These are phyloP conservation scores for Garcia nutans DNA, from an alignment of 345 rosid genomes.

Conservation along the genomic window DNA sequence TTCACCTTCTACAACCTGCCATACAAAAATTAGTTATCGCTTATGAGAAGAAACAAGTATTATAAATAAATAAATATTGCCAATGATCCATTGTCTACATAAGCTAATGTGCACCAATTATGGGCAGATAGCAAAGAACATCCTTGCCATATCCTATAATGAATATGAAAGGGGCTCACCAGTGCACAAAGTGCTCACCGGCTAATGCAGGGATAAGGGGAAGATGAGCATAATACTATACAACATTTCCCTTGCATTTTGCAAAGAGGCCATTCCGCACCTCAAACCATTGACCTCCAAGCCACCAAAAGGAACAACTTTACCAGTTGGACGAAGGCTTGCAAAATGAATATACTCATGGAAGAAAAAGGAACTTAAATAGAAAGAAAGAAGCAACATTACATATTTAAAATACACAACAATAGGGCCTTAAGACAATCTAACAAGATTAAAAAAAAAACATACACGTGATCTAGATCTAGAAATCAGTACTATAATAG, in stretches of 20 bases:
- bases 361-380: background rate
- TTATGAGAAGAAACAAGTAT: background rate
- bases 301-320: too few relatives aligned
- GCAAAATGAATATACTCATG: background rate
- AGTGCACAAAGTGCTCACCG: too few relatives aligned
- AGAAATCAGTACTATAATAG: background rate
- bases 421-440: background rate
- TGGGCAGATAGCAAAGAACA: background rate
- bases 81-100: background rate
- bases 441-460: background rate
- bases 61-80: background rate
- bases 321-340: too few relatives aligned
- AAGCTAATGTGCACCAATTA: background rate
- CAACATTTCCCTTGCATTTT: too few relatives aligned
- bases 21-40: background rate
- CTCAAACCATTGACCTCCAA: too few relatives aligned
- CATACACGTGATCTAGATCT: background rate
- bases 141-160: background rate
- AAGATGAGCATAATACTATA: too few relatives aligned
- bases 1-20: conserved; percentile 57
- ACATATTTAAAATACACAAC: background rate
- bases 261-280: too few relatives aligned
- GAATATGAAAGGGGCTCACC: too few relatives aligned
- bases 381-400: background rate
- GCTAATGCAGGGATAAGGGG: too few relatives aligned